These are phyloP conservation scores for Medicago truncatula DNA, from an alignment of 306 rosid genomes.

Conservation along the genomic window DNA sequence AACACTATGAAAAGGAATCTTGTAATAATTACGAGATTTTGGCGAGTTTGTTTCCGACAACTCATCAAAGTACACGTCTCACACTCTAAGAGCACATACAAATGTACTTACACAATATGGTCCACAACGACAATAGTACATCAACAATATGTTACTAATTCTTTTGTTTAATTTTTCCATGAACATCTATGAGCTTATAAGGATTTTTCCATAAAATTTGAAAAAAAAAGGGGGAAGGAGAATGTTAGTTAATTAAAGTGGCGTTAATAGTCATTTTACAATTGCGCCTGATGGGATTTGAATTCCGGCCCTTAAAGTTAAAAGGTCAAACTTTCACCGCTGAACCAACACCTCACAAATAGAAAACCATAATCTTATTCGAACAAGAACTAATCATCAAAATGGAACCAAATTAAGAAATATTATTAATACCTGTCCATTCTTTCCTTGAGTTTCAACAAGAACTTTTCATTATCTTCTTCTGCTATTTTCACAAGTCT, in stretches of 20 bases:
- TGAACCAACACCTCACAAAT: too few relatives aligned
- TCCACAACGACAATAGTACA: too few relatives aligned
- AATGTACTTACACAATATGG: neutral
- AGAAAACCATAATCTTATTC: neutral
- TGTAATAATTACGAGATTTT: neutral
- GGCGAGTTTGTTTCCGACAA: neutral
- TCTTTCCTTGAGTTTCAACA: constrained; percentile 38
- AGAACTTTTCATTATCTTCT: constrained; percentile 58
- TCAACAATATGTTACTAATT: too few relatives aligned
- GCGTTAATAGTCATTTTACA: too few relatives aligned
- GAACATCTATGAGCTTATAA: neutral
- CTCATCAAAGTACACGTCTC: neutral
- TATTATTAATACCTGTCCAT: constrained; percentile 51
- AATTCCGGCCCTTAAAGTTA: too few relatives aligned
- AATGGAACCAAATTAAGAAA: neutral
- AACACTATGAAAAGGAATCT: neutral
- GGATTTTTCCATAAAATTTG: too few relatives aligned
- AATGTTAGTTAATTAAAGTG: too few relatives aligned
- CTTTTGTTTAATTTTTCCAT: too few relatives aligned
- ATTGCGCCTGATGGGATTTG: too few relatives aligned
- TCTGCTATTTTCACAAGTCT: constrained; percentile 76
- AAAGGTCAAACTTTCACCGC: too few relatives aligned
- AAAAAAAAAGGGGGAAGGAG: too few relatives aligned
- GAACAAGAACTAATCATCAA: constrained; percentile 1
- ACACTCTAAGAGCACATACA: neutral